These are phyloP conservation scores for Camellia sinensis DNA, from an alignment of 148 eudicot genomes.

Conservation along the genomic window DNA sequence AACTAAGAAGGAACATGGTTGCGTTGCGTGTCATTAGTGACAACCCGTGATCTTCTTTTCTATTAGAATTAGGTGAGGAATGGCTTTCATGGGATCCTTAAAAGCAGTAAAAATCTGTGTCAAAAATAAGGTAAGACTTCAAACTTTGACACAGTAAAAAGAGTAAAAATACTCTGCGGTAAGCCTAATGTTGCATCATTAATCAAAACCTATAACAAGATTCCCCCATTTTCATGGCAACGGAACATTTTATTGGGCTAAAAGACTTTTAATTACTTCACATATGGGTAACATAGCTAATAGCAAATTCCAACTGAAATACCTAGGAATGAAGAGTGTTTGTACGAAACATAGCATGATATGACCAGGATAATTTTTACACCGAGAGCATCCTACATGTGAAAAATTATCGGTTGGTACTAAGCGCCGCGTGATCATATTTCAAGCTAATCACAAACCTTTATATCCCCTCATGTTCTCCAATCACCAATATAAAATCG, in stretches of 20 bases:
- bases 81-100: not conserved
- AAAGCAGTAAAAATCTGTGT: not conserved
- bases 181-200: not conserved
- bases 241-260: not conserved
- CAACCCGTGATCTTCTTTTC: not conserved
- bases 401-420: not conserved
- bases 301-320: too few species aligned
- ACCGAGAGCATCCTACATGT: not conserved
- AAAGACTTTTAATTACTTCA: too few species aligned
- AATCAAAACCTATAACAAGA: not conserved
- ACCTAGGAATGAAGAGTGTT: too few species aligned
- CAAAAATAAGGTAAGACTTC: not conserved
- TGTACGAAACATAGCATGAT: too few species aligned
- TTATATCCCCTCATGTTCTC: too few species aligned
- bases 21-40: not conserved
- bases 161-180: not conserved
- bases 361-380: too few species aligned
- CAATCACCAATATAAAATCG: too few species aligned
- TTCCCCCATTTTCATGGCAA: not conserved
- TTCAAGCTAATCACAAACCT: too few species aligned
- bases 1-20: too few species aligned
- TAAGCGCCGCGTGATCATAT: too few species aligned
- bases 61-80: not conserved
- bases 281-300: too few species aligned
- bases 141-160: not conserved